Base-by-base conservation (phyloP, 768 basidiomycete genomes). In the Macrolepiota albuminosa region DNA sequence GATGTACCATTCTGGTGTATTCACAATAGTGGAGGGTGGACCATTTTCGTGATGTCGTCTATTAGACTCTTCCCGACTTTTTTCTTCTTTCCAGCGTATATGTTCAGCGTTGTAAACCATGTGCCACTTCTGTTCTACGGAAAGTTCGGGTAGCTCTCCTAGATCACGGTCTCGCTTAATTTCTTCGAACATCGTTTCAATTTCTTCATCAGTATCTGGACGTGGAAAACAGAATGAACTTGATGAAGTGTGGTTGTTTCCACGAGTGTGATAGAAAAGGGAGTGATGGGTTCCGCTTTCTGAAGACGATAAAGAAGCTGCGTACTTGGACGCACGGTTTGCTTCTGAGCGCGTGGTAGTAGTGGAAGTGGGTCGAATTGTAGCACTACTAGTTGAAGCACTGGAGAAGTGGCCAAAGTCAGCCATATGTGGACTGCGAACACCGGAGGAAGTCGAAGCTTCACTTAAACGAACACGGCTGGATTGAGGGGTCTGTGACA, bases 1-100 rank as follows among this genome's bases (percentile, higher is more conserved):
- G 63, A 98, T 85, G 69, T 94, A 98, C 89, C 90, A 97, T 70
- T 97, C 91, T 1, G 95, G 94, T 9, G 89, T 85, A 62, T 89
- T 87, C 24, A 83, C 72, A 24, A 84, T 80, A 24, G 79, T 71
- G 6, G 75, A 72, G 7, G 83, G 65, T 57, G 84, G 83, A 6
- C 86, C 85, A 3, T 78, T 69, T 62, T 89, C 88, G 6, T 75
- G 75, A 67, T 85, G 85, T 68, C 77, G 85, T 68, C 76, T 82
- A 24, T 78, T 73, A 65, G 86, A 84, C 58, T 85, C 84, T 62
- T 86, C 83, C 65, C 85, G 80, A 62, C 77, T 81, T 67, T 82
- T 84, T 65, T 87, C 86, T 50, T 88, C 85, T 65, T 83, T 84
- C 87, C 89, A 93, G 46, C 89, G 82, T 56, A 88, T 79, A 57